Evolutionary conservation across 1,284 basidiomycete genomes (phyloP).

Genomic region (Cryptococcus maquisensis): DNA sequence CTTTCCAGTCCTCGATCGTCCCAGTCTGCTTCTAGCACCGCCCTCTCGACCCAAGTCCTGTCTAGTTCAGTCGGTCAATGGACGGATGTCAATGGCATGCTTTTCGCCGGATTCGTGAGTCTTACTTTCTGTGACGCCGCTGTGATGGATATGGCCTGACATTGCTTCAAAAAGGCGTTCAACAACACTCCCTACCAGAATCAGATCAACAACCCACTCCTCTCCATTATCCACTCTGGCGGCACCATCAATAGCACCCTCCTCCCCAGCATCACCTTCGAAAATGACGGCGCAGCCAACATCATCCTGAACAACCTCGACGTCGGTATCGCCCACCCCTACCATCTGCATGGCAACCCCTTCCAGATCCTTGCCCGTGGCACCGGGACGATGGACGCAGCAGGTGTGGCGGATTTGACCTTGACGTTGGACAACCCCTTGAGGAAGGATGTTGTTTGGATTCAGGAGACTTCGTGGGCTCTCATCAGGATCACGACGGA

Average conservation of each 20-base stretch:
- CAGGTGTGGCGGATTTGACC: conserved; percentile 21
- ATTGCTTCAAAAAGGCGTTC: conserved; percentile 19
- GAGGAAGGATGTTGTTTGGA: conserved; percentile 41
- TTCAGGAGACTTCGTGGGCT: conserved; percentile 23
- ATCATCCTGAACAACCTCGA: conserved; percentile 43
- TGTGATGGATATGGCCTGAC: not conserved
- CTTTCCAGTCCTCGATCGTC: too few relatives aligned
- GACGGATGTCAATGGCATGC: conserved; percentile 15
- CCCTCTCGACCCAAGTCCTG: conserved; percentile 21
- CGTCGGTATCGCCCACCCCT: conserved; percentile 40
- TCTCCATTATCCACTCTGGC: conserved; percentile 21
- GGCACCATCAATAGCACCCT: conserved; percentile 18
- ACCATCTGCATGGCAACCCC: conserved; percentile 34
- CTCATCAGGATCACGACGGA: conserved; percentile 27
- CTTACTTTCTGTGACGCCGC: too few relatives aligned
- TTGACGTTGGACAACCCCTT: conserved; percentile 33
- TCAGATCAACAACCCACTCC: conserved; percentile 36
- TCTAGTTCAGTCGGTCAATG: conserved; percentile 20
- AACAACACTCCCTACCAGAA: conserved; percentile 33
- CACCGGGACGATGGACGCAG: conserved; percentile 23
- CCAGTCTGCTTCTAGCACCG: conserved; percentile 17
- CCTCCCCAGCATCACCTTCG: conserved; percentile 25
- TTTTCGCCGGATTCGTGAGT: conserved; percentile 25
- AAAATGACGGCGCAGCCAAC: conserved; percentile 21
- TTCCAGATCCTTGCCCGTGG: conserved; percentile 42